phyloP scores from a whole-genome alignment of 2,329 filamentous ascomycete species.

The Purpureocillium takamizusanense region DNA sequence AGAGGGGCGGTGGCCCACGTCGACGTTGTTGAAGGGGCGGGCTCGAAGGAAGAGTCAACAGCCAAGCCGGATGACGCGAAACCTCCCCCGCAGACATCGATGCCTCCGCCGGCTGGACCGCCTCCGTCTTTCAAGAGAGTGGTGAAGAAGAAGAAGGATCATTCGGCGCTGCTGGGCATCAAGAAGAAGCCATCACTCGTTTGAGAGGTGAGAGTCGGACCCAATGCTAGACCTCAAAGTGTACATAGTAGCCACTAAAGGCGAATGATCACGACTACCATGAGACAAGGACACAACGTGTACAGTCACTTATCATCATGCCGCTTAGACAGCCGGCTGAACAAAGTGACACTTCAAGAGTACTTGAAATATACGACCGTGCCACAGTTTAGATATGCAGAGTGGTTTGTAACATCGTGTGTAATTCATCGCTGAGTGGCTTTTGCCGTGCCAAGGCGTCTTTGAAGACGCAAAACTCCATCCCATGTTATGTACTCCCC shows the following conservation, averaged over 20 bases:
- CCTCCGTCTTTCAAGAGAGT: constrained; percentile 63
- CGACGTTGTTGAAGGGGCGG: constrained; percentile 14
- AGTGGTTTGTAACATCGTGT: not conserved
- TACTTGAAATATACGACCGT: no score
- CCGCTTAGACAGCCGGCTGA: no score
- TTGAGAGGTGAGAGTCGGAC: constrained; percentile 15
- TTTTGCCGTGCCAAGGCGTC: not conserved
- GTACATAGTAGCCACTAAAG: no score
- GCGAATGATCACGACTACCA: no score
- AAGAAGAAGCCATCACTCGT: constrained; percentile 69
- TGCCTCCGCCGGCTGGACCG: constrained; percentile 13
- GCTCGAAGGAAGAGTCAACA: constrained; percentile 5
- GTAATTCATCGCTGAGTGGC: not conserved
- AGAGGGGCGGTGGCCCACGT: constrained; percentile 45
- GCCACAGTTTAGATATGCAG: no score
- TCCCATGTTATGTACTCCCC: not conserved
- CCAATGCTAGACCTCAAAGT: no score
- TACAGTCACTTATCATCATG: no score
- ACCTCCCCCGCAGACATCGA: constrained; percentile 13
- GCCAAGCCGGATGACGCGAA: not conserved
- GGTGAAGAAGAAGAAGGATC: constrained; percentile 82
- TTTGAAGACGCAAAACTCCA: not conserved
- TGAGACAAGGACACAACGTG: no score
- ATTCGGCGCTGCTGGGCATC: constrained; percentile 66
- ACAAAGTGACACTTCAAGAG: no score